Evolutionary conservation across 345 rosid species (phyloP), one percentile per base, ranked within the genome.

Genomic region (Lagerstroemia speciosa): DNA sequence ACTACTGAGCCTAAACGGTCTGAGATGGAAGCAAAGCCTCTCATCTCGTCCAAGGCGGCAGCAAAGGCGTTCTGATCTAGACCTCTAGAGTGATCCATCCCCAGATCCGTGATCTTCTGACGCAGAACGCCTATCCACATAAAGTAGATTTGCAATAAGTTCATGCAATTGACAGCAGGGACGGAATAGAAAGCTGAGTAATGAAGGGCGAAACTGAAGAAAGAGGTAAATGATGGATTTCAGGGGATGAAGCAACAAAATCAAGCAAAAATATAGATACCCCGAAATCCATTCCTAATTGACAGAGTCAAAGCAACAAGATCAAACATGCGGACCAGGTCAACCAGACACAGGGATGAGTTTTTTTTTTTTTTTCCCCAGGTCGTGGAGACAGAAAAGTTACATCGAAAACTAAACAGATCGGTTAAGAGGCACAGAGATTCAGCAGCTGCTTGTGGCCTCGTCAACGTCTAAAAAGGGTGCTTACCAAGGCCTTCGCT

Each of bases 11-110:
- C 93, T 83, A 73, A 85, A 41, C 72, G 80, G 61, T 85, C 90
- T 12, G 71, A 27, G 73, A 74, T 74, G 7, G 91, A 70, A 60
- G 81, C 76, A 74, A 73, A 72, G 43, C 91, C 83, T 71, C 80
- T 72, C 75, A 78, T 67, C 72, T 82, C 96, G 50, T 87, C 92
- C 55, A 75, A 69, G 55, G 83, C 72, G 43, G 81, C 69, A 65
- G 79, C 77, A 72, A 72, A 72, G 80, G 91, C 91, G 84, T 84
- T 85, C 87, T 83, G 86, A 87, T 87, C 94, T 74, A 84, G 79
- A 79, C 81, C 78, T 16, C 70, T 67, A 33, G 79, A 86, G 70
- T 82, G 90, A 82, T 85, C 84, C 98, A 91, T 93, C 88, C 24
- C 16, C 15, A 43, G 46, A 40, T 27, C 30, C 14, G 65, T n/a